Evolutionary conservation across 2,329 filamentous ascomycete genomes (phyloP).

Genomic region (Aciculosporium take): DNA sequence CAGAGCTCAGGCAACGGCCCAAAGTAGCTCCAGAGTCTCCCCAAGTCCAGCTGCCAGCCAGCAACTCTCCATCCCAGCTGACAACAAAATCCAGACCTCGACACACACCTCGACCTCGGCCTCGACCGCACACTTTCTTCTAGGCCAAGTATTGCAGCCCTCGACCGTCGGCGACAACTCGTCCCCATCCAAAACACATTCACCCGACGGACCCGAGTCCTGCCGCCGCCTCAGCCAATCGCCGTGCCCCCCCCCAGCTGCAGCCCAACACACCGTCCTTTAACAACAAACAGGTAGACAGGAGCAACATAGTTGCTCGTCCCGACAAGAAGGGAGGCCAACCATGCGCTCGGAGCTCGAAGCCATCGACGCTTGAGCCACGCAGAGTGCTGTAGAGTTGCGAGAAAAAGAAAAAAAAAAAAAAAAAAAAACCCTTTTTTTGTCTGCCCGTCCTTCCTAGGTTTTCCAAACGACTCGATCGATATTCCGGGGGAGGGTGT

Average conservation of each 20-base stretch:
- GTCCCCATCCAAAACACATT: too few relatives aligned
- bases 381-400: neutral
- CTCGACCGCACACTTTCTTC: neutral
- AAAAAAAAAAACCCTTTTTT: too few relatives aligned
- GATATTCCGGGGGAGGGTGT: neutral
- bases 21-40: too few relatives aligned
- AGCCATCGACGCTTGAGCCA: neutral
- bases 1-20: too few relatives aligned
- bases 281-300: neutral
- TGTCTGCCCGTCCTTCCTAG: neutral
- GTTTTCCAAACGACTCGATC: neutral
- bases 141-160: neutral
- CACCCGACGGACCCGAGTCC: neutral
- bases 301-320: neutral
- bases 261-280: neutral
- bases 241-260: constrained; percentile 1
- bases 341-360: neutral
- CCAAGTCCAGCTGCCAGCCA: neutral
- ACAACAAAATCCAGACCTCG: neutral
- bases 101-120: neutral
- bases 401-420: too few relatives aligned
- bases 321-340: neutral
- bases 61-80: neutral
- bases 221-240: neutral
- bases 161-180: too few relatives aligned